These are phyloP conservation scores for Gamsiella multidivaricata DNA, from an alignment of 192 early-diverging fungal genomes.

Conservation along the genomic window DNA sequence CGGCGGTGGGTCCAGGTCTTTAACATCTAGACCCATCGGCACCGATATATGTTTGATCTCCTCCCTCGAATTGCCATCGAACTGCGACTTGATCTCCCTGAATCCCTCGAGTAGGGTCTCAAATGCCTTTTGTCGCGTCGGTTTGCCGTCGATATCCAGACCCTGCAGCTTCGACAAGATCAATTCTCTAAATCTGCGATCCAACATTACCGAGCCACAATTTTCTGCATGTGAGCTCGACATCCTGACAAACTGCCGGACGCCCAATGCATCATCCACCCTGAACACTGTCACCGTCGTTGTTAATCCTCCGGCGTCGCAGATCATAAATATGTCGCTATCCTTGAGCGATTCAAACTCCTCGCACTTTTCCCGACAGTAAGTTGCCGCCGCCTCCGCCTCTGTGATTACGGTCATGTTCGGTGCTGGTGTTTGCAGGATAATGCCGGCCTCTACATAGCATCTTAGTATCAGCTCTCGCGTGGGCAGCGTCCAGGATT, in stretches of 20 bases:
- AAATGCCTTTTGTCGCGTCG: slow-evolving; percentile 39
- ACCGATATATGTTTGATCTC: slow-evolving; percentile 48
- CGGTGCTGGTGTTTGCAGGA: slow-evolving; percentile 39
- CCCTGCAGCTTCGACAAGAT: slow-evolving; percentile 18
- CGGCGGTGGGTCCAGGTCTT: slow-evolving; percentile 37
- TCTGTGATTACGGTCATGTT: slow-evolving; percentile 60
- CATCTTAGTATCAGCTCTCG: slow-evolving; percentile 42
- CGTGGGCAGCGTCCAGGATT: slow-evolving; percentile 49
- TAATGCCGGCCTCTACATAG: slow-evolving; percentile 49
- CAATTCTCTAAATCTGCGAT: slow-evolving; percentile 29
- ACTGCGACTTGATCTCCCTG: slow-evolving; percentile 50
- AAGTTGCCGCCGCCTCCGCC: slow-evolving; percentile 65
- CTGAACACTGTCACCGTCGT: slow-evolving; percentile 47
- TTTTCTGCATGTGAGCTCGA: slow-evolving; percentile 47
- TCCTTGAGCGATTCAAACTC: slow-evolving; percentile 59
- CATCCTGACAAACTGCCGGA: slow-evolving; percentile 53
- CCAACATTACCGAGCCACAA: slow-evolving; percentile 49
- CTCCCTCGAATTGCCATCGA: slow-evolving; percentile 37
- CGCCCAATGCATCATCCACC: slow-evolving; percentile 43
- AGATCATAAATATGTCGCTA: slow-evolving; percentile 66
- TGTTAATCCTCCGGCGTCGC: slow-evolving; percentile 61
- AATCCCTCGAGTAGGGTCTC: slow-evolving; percentile 50
- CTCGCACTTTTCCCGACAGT: slow-evolving; percentile 64
- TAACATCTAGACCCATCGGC: slow-evolving; percentile 51
- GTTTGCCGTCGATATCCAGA: slow-evolving; percentile 34